Conservation (phyloP, 257 asterid species). For the Cinchona pubescens region DNA sequence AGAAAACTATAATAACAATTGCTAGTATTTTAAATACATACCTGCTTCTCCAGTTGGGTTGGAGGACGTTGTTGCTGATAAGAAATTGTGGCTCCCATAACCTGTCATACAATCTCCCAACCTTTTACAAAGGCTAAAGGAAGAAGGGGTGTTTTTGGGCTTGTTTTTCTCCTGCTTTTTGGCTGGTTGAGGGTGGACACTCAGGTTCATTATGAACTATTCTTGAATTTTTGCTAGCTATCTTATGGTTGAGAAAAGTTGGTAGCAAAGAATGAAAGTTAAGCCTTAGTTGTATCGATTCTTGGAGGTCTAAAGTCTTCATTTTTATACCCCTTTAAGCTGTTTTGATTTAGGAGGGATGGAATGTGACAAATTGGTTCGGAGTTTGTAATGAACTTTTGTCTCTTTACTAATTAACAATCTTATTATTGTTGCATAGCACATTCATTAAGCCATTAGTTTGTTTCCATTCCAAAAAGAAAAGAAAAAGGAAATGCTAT, state of each 20-base stretch:
- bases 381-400: background rate
- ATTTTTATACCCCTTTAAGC: too few species aligned
- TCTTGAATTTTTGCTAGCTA: background rate
- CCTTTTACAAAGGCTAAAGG: constrained; percentile 36
- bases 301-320: background rate
- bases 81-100: constrained; percentile 43
- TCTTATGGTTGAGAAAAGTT: background rate
- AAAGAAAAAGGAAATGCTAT: too few species aligned
- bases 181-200: constrained; percentile 11
- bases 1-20: background rate
- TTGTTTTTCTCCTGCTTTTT: constrained; percentile 19
- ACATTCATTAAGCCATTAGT: background rate
- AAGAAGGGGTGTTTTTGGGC: constrained; percentile 11
- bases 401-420: background rate
- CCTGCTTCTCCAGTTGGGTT: constrained; percentile 20
- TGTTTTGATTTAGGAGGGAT: background rate
- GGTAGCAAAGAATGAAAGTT: background rate
- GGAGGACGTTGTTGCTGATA: constrained; percentile 6
- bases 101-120: constrained; percentile 45
- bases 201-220: constrained; percentile 18
- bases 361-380: background rate
- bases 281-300: background rate
- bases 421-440: background rate
- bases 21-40: background rate
- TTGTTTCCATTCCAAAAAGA: background rate